Base-by-base conservation (phyloP, 345 rosid genomes). In the Cardamine occulta region DNA sequence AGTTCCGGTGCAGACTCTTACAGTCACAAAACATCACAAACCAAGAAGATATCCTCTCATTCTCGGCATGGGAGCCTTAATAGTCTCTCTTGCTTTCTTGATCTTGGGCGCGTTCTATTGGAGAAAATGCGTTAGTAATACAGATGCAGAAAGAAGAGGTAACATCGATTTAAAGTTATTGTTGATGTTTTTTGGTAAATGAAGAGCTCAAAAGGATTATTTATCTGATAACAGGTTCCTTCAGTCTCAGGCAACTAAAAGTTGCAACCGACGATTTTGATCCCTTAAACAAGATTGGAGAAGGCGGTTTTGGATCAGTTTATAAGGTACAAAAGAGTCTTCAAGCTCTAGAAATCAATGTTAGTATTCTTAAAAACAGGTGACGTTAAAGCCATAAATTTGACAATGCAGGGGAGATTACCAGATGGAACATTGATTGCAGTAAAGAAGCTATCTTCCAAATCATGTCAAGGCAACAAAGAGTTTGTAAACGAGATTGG, bases 401-500 rank as follows among this genome's bases (percentile, higher is more conserved):
- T 42, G 39, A 66, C 19, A 39, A 68, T 69, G 66, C 72, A 83
- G 83, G 86, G 82, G 0, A 2, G 18, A 21, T 12, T 79, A 48
- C 32, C 74, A 12, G 74, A 75, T 77, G 86, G 86, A 1, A 75
- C 67, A 7, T 0, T 76, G 15, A 67, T 83, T 8, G 88, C 88
- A 0, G 81, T 83, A 8, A 83, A 83, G 66, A 58, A 76, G 28
- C 79, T 83, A 32, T 85, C 88, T 54, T 68, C 88, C 0, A 77
- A 76, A 71, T 83, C 86, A 39, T 53, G 70, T 23, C 88, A 85
- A 62, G 88, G 88, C 0, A 81, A 83, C 44, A 76, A 72, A 3
- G 88, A 85, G 42, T 85, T 85, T 66, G 45, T 85, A 34, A 81
- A 76, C 9, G 88, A 85, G 75, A 67, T 85, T 0, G 86, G 83